Evolutionary conservation across 768 basidiomycete species (phyloP), one percentile per base, ranked within the genome.

Genomic region (Xerocomus spinulosus): DNA sequence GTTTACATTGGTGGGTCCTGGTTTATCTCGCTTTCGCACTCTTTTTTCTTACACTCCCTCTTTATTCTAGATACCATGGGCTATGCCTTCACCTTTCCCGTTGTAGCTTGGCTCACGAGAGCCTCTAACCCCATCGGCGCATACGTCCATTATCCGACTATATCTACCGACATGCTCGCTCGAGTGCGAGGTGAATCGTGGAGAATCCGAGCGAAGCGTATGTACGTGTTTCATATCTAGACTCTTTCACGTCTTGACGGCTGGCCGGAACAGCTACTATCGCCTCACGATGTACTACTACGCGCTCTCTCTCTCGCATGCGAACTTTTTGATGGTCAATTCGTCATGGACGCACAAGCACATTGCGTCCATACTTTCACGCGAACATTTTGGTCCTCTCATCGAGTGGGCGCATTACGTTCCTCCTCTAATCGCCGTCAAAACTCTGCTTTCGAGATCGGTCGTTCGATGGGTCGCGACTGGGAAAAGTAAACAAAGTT

Each of bases 91-190:
- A 91, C 92, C 2, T 92, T 90, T 65, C 91, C 85, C 15, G 70
- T 87, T 25, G 83, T 93, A 8, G 68, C 78, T 1, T 67, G 81
- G 43, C 59, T 95, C 2, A 66, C 66, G 17, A 55, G 55, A 38
- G 76, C 80, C 14, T 62, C 73, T 14, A 75, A 91, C 33, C 83
- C 88, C 3, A 76, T 95, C 20, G 92, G 87, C 9, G 87, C 92
- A 24, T 99, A 98, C 58, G 81, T 92, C 9, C 96, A 99, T 66
- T 99, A 96, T 61, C 96, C 96, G 1, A 96, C 90, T 7, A 95
- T 99, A 62, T 92, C 90, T 61, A 87, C 86, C 8, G 84, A 92
- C 55, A 98, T 98, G 96, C 76, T 98, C 28, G 74, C 76, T 42
- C 83, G 95, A 29, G 91, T 96, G 24, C 58, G 50, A 13, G 55